phyloP scores from a whole-genome alignment of 257 asterid genomes.

The Penstemon newberryi region DNA sequence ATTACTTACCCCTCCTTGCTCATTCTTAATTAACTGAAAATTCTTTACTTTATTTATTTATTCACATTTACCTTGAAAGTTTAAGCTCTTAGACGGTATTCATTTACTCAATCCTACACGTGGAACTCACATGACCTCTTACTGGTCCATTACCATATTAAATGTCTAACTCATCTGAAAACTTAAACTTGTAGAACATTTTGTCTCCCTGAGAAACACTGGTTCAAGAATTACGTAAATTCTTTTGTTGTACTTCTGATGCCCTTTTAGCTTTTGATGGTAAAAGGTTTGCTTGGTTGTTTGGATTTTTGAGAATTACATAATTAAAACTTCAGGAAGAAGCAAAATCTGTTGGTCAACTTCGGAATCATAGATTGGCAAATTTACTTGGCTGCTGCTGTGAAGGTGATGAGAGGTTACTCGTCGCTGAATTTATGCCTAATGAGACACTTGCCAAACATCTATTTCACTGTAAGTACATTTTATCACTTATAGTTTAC shows the following conservation, averaged over 20 bases:
- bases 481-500: not conserved
- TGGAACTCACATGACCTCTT: too few relatives aligned
- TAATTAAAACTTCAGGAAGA: slow-evolving; percentile 64
- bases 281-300: not conserved
- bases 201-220: not conserved
- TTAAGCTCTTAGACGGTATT: too few relatives aligned
- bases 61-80: too few relatives aligned
- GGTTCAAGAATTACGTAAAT: not conserved
- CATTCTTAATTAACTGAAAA: too few relatives aligned
- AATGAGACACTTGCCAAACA: slow-evolving; percentile 94
- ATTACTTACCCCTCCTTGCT: too few relatives aligned
- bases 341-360: slow-evolving; percentile 92
- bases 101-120: too few relatives aligned
- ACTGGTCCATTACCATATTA: too few relatives aligned
- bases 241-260: not conserved
- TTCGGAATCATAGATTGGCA: slow-evolving; percentile 73
- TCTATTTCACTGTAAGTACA: slow-evolving; percentile 87
- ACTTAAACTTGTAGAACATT: not conserved
- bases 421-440: slow-evolving; percentile 95
- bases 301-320: slow-evolving; percentile 12
- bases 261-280: slow-evolving; percentile 10
- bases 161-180: too few relatives aligned
- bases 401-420: slow-evolving; percentile 95
- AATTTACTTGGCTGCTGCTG: slow-evolving; percentile 95
- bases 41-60: too few relatives aligned